Evolutionary conservation across 768 basidiomycete species (phyloP), one percentile per base, ranked within the genome.

Genomic region (Rhodosporidiobolus sp.): DNA sequence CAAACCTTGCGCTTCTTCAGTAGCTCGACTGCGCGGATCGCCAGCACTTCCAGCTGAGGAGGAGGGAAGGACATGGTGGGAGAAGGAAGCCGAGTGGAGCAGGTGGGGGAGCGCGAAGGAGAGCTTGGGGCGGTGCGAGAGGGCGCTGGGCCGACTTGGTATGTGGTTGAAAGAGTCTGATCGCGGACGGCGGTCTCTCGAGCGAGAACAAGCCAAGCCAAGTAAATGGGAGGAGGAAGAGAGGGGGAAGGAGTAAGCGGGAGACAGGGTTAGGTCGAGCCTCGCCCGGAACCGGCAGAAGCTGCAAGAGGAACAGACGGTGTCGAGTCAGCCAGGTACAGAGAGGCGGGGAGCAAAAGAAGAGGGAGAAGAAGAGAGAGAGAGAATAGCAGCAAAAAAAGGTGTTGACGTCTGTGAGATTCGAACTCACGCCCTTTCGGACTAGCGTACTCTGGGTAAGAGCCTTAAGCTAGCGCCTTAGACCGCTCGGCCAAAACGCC

Each of bases 171-270:
- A 14, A 14, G 38, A 43, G 38, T 7, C 38, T 7, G 38, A 43
- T 43, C 8, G 38, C 8, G 38, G 38, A 43, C 38, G 38, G 38
- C 7, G 80, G 97, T 97, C 82, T 94, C 14, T 7, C 38, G 38
- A 43, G 38, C 38, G 38, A 43, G 38, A 7, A 14, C 38, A 14
- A 43, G 38, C 14, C 8, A 43, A 43, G 92, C 87, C 95, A 20
- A n/a, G 43, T 63, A 10, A 8, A 9, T 26, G 9, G 49, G 14
- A 14, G 46, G 24, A 38, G 26, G 56, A 30, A 26, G 63, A 43
- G 38, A 43, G 38, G 8, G 38, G 14, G n/a, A n/a, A 49, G 48
- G 48, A 48, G 32, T 14, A 43, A 43, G 38, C 38, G 38, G 38
- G 38, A 43, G 8, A 14, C 7, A 14, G 8, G 38, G 14, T 7